phyloP scores from a whole-genome alignment of 192 early-diverging fungal species.

The Linnemannia schmuckeri region DNA sequence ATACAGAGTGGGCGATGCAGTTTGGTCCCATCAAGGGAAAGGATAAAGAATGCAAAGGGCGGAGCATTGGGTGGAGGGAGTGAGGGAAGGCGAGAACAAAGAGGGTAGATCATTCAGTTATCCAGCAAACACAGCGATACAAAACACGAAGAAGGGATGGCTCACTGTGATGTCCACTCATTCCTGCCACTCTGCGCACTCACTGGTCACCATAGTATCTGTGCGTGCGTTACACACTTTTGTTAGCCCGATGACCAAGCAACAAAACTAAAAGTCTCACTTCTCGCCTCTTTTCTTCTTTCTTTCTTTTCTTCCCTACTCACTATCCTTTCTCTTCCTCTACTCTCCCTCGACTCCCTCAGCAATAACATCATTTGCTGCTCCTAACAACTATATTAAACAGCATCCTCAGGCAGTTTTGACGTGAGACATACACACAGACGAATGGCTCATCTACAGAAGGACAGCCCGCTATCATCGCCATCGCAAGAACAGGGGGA shows the following conservation, averaged over 20 bases:
- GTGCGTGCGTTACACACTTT: neutral
- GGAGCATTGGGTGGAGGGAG: neutral
- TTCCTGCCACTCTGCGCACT: neutral
- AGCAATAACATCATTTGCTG: neutral
- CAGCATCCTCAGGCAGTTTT: neutral
- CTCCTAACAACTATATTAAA: neutral
- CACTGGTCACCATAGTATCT: neutral
- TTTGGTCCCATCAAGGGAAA: neutral
- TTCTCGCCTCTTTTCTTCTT: neutral
- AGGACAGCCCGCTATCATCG: neutral
- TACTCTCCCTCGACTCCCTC: neutral
- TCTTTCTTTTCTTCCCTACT: neutral
- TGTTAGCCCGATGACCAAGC: neutral
- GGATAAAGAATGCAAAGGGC: neutral
- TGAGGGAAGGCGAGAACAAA: neutral
- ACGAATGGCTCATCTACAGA: neutral
- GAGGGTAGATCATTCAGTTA: neutral
- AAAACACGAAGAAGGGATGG: neutral
- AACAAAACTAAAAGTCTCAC: neutral
- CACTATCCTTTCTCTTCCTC: neutral
- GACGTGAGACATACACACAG: neutral
- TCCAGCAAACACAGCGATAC: neutral
- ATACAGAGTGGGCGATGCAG: neutral
- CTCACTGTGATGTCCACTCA: neutral
- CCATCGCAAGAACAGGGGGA: neutral